Conservation (phyloP, 441 rosid species). For the Metrosideros polymorpha region DNA sequence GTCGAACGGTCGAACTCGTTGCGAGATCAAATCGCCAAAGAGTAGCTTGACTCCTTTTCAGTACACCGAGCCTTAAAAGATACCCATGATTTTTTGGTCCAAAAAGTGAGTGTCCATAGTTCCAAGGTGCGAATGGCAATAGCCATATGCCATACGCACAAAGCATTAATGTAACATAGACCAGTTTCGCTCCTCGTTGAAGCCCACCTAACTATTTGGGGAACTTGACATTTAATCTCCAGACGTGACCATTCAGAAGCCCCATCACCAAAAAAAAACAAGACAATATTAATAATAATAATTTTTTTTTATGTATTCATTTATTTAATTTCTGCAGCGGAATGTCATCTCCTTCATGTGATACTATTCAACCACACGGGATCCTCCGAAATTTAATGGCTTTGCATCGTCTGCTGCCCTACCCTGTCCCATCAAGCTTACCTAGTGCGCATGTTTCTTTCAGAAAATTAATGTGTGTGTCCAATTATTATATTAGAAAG, state of each 20-base stretch:
- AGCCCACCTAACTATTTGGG: neutral
- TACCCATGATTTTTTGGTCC: neutral
- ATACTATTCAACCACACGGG: neutral
- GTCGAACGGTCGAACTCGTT: too few species aligned
- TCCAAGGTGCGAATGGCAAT: neutral
- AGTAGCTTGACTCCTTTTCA: neutral
- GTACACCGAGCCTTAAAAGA: neutral
- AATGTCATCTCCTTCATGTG: neutral
- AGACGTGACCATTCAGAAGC: neutral
- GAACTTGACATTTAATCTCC: neutral
- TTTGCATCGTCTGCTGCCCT: neutral
- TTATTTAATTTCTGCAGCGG: neutral
- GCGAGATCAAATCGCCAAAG: too few species aligned
- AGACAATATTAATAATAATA: too few species aligned
- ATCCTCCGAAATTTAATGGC: neutral
- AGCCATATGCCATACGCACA: neutral
- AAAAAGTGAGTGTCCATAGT: neutral
- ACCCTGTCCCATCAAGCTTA: neutral
- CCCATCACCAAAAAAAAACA: neutral
- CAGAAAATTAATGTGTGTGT: neutral
- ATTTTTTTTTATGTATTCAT: neutral
- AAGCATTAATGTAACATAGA: neutral
- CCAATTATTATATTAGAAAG: neutral
- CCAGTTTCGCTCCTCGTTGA: neutral
- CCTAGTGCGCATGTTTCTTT: neutral